These are phyloP conservation scores for Euptelea pleiosperma DNA, from an alignment of 164 flowering plant species.

Conservation along the genomic window DNA sequence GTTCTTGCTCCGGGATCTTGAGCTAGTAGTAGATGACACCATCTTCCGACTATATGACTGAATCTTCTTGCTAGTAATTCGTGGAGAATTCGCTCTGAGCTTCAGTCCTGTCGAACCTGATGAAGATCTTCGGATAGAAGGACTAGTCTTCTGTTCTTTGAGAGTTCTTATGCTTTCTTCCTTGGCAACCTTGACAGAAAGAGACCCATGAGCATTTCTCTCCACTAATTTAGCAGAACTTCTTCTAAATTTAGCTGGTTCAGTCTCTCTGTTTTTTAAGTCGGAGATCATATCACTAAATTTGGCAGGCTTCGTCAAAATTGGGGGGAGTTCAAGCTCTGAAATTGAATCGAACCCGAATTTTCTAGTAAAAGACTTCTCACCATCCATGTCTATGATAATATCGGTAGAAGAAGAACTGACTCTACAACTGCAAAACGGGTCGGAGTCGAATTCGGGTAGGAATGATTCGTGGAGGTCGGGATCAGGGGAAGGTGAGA, in stretches of 20 bases:
- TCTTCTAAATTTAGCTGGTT: constrained; percentile 3
- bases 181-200: constrained; percentile 23
- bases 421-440: constrained; percentile 28
- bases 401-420: constrained; percentile 43
- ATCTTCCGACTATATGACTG: constrained; percentile 28
- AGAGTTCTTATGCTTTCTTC: constrained; percentile 19
- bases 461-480: not conserved
- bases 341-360: constrained; percentile 23
- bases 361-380: constrained; percentile 5
- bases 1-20: constrained; percentile 22
- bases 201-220: constrained; percentile 9
- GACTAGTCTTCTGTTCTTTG: constrained; percentile 18
- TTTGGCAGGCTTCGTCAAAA: constrained; percentile 37
- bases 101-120: constrained; percentile 33
- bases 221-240: constrained; percentile 18
- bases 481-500: not conserved
- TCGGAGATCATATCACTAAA: constrained; percentile 15
- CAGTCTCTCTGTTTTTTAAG: constrained; percentile 3
- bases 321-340: constrained; percentile 48
- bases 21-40: constrained; percentile 10
- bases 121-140: constrained; percentile 19
- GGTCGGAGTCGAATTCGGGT: constrained; percentile 14
- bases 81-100: constrained; percentile 48
- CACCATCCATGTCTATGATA: constrained; percentile 35
- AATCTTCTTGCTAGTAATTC: constrained; percentile 31